These are phyloP conservation scores for Cucumis melo DNA, from an alignment of 306 rosid genomes.

Conservation along the genomic window DNA sequence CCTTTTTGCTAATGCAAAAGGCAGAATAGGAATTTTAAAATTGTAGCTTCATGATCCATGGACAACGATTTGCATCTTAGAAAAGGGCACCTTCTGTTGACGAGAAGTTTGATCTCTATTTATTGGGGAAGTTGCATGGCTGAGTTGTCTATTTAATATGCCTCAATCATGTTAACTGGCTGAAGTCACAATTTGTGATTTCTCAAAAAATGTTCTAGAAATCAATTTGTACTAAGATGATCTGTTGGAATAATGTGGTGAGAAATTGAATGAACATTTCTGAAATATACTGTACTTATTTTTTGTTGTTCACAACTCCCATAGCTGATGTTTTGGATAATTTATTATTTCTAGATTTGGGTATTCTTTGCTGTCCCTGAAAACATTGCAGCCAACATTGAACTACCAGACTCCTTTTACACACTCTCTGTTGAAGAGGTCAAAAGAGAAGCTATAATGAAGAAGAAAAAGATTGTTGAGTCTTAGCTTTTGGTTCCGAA, in stretches of 20 bases:
- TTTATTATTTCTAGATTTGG: conserved; percentile 32
- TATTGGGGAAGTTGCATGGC: not conserved
- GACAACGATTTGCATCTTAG: not conserved
- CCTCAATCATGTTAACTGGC: too few species aligned
- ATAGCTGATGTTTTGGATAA: not conserved
- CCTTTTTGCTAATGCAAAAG: not conserved
- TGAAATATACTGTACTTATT: too few species aligned
- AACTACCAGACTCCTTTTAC: conserved; percentile 78
- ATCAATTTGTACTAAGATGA: not conserved
- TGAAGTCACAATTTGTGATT: not conserved
- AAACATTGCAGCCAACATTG: conserved; percentile 69
- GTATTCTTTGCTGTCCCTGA: conserved; percentile 94
- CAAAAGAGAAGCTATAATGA: conserved; percentile 74
- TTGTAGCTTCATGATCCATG: not conserved
- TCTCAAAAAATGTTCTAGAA: not conserved
- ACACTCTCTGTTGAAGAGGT: conserved; percentile 57
- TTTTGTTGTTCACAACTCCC: not conserved
- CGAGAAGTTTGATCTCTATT: not conserved
- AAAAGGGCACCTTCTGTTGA: not conserved
- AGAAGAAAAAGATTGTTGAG: conserved; percentile 77
- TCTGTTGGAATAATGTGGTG: not conserved
- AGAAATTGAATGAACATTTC: not conserved
- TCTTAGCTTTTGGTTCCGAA: conserved; percentile 88
- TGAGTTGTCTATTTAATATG: not conserved
- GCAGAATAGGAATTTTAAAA: not conserved